These are phyloP conservation scores for Sungouiella thailandica DNA, from an alignment of 805 yeast species.

Conservation along the genomic window DNA sequence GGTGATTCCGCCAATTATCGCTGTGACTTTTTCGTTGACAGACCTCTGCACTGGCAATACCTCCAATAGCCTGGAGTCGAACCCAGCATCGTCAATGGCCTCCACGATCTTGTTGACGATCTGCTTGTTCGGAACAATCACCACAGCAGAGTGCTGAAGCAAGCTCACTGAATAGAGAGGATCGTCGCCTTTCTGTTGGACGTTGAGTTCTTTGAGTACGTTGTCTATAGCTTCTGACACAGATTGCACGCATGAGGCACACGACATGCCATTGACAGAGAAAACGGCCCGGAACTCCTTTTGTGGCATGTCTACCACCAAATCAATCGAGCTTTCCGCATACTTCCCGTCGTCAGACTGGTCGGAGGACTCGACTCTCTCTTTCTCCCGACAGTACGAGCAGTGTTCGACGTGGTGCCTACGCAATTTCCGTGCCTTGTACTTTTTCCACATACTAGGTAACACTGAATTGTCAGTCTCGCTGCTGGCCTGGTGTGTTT, in stretches of 20 bases:
- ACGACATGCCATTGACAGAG: conserved; percentile 45
- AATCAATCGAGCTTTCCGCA: conserved; percentile 7
- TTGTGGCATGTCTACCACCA: conserved; percentile 8
- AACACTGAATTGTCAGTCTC: conserved; percentile 7
- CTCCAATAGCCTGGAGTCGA: conserved; percentile 50
- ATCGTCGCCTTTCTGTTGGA: conserved; percentile 11
- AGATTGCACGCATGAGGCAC: conserved; percentile 32
- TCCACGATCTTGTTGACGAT: conserved; percentile 29
- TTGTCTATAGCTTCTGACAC: conserved; percentile 26
- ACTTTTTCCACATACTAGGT: conserved; percentile 13
- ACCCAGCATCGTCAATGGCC: conserved; percentile 28
- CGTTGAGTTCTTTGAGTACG: conserved; percentile 11
- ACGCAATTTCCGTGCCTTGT: conserved; percentile 12
- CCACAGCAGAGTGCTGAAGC: conserved; percentile 48
- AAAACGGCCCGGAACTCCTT: conserved; percentile 44
- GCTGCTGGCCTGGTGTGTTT: background rate
- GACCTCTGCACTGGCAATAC: conserved; percentile 53
- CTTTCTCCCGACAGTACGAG: conserved; percentile 31
- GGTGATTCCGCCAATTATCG: conserved; percentile 68
- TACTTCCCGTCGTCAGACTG: conserved; percentile 6
- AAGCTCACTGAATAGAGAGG: conserved; percentile 46
- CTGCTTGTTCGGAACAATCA: conserved; percentile 48
- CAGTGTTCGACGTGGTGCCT: conserved; percentile 40
- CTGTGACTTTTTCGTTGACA: conserved; percentile 46
- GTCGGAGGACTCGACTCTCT: no score